Conservation (phyloP, 129 eudicot genomes). For the Flaveria sonorensis region DNA sequence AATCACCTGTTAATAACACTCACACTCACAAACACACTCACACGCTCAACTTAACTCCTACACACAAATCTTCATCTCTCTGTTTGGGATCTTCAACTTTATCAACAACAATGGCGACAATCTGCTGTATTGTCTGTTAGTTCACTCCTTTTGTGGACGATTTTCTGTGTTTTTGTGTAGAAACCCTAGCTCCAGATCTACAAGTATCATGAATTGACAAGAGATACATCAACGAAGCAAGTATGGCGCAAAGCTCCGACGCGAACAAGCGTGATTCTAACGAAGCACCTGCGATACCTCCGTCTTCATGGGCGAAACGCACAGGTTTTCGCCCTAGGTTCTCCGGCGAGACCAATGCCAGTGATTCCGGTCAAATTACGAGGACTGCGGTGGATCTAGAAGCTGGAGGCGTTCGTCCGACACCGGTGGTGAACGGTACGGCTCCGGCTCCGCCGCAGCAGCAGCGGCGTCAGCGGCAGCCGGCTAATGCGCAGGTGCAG, state of each 20-base stretch:
- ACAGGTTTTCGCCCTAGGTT: slow-evolving; percentile 96
- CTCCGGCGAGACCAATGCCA: slow-evolving; percentile 90
- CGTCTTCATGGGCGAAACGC: slow-evolving; percentile 92
- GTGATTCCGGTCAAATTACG: slow-evolving; percentile 65
- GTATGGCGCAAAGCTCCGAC: slow-evolving; percentile 54
- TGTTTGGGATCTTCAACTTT: slow-evolving; percentile 8
- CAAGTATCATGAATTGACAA: slow-evolving; percentile 22
- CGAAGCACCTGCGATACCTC: slow-evolving; percentile 69
- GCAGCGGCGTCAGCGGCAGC: slow-evolving; percentile 36
- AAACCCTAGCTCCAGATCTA: slow-evolving; percentile 45
- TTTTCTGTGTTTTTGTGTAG: neutral
- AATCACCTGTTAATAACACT: slow-evolving; percentile 23
- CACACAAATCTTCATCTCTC: slow-evolving; percentile 15
- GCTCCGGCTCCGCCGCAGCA: slow-evolving; percentile 25
- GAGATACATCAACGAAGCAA: neutral
- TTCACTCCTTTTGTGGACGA: neutral
- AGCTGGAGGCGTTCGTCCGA: slow-evolving; percentile 54
- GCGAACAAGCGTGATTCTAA: slow-evolving; percentile 58
- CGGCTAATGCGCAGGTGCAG: slow-evolving; percentile 4
- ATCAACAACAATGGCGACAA: neutral
- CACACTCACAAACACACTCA: neutral
- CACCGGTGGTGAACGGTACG: slow-evolving; percentile 55
- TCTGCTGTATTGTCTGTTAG: neutral
- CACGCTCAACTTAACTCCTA: neutral
- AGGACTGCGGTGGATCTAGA: slow-evolving; percentile 55